Conservation (phyloP, 2,329 filamentous ascomycete genomes). For the Xylariomycetidae sp. region DNA sequence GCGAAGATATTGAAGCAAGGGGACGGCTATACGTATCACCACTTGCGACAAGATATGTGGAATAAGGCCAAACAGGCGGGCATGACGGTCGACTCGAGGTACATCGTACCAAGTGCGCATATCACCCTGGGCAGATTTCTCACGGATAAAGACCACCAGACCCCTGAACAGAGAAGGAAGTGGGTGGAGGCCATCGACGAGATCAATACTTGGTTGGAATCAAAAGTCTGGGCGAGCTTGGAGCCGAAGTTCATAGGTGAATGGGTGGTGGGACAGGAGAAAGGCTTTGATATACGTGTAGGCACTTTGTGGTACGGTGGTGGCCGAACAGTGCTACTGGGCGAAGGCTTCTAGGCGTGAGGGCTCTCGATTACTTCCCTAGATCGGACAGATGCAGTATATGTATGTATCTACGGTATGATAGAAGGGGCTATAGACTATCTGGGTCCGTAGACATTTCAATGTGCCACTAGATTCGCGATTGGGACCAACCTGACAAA, state of each 20-base stretch:
- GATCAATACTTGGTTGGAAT: conserved; percentile 71
- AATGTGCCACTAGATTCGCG: conserved; percentile 12
- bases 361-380: too few relatives aligned
- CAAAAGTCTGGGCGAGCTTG: conserved; percentile 61
- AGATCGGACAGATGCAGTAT: too few relatives aligned
- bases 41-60: conserved; percentile 77
- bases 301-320: conserved; percentile 86
- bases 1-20: conserved; percentile 36
- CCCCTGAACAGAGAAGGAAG: conserved; percentile 50
- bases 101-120: conserved; percentile 85
- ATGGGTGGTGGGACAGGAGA: conserved; percentile 86
- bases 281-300: conserved; percentile 68
- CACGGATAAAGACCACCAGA: conserved; percentile 58
- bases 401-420: too few relatives aligned
- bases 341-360: conserved; percentile 60
- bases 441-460: too few relatives aligned
- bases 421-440: too few relatives aligned
- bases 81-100: conserved; percentile 70
- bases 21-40: conserved; percentile 81
- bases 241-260: conserved; percentile 52
- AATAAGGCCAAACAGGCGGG: conserved; percentile 55
- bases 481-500: too few relatives aligned
- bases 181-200: conserved; percentile 69
- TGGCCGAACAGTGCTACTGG: conserved; percentile 63
- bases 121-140: conserved; percentile 84